These are phyloP conservation scores for Lichina pygmaea DNA, from an alignment of 495 filamentous ascomycete genomes.

Conservation along the genomic window DNA sequence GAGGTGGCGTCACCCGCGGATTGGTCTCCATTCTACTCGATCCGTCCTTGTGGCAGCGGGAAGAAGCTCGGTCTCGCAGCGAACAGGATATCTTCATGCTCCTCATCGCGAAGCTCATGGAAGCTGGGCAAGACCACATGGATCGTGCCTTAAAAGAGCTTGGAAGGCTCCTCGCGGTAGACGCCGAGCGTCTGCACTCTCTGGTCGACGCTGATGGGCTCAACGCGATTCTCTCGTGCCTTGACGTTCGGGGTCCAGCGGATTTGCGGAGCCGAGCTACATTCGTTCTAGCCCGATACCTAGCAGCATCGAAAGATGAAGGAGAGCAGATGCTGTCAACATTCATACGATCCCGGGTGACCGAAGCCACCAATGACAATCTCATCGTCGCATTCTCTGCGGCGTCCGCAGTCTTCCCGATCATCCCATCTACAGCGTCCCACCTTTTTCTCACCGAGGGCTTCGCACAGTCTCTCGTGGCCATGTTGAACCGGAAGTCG, in stretches of 20 bases:
- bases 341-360: conserved; percentile 31
- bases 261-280: conserved; percentile 47
- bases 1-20: conserved; percentile 30
- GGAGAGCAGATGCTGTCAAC: conserved; percentile 36
- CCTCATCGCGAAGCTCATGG: conserved; percentile 35
- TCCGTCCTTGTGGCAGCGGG: conserved; percentile 25
- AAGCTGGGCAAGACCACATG: conserved; percentile 29
- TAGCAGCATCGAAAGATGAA: conserved; percentile 41
- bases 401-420: conserved; percentile 60
- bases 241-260: conserved; percentile 47
- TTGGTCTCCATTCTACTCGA: conserved; percentile 30
- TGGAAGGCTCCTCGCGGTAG: conserved; percentile 31
- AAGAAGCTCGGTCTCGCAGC: conserved; percentile 19
- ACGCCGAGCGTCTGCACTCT: conserved; percentile 27
- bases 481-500: conserved; percentile 42
- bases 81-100: conserved; percentile 38
- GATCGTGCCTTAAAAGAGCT: conserved; percentile 33
- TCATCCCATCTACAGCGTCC: conserved; percentile 41
- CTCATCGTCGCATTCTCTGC: conserved; percentile 64
- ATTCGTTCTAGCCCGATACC: conserved; percentile 49
- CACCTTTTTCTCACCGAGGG: conserved; percentile 61
- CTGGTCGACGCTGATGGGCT: conserved; percentile 53
- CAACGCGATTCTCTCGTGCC: conserved; percentile 48
- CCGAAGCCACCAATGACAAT: conserved; percentile 26
- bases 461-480: conserved; percentile 42